Evolutionary conservation across 2,329 filamentous ascomycete species (phyloP).

Genomic region (Calonectria pseudoturangicola): DNA sequence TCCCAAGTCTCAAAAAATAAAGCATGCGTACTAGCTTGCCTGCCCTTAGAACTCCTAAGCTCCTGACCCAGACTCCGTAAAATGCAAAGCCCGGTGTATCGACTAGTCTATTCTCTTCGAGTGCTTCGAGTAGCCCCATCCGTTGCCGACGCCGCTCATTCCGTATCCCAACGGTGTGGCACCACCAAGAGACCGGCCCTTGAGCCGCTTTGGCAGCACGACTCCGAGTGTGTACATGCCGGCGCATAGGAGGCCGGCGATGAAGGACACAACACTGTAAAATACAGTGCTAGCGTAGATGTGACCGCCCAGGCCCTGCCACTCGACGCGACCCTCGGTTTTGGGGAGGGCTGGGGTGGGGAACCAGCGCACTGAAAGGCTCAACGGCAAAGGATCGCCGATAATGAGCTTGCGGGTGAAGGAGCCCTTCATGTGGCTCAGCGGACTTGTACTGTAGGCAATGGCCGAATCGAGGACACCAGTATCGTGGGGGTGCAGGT

Average conservation of each 20-base stretch:
- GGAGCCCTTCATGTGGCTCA: conserved; percentile 74
- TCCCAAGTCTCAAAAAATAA: conserved; percentile 40
- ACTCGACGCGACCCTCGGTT: conserved; percentile 79
- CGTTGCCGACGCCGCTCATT: conserved; percentile 71
- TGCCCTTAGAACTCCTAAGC: conserved; percentile 42
- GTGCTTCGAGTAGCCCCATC: conserved; percentile 71
- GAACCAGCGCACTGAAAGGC: conserved; percentile 91
- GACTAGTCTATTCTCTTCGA: conserved; percentile 70
- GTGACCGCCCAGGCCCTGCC: conserved; percentile 79
- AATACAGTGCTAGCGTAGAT: conserved; percentile 79
- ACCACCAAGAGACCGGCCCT: conserved; percentile 70
- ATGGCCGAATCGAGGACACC: conserved; percentile 91
- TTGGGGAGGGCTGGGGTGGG: conserved; percentile 82
- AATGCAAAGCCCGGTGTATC: conserved; percentile 44
- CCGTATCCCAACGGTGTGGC: conserved; percentile 76
- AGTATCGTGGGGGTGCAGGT: conserved; percentile 77
- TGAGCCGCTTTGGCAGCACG: conserved; percentile 73
- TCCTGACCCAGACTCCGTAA: conserved; percentile 48
- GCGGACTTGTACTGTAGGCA: conserved; percentile 88
- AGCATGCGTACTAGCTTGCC: conserved; percentile 31
- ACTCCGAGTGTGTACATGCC: conserved; percentile 77
- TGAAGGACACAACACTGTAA: conserved; percentile 76
- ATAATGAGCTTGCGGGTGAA: conserved; percentile 83
- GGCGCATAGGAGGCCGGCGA: conserved; percentile 72
- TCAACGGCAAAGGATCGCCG: conserved; percentile 87